A percentile compares a stretch with the other conserved stretches of the same genome.
Evolutionary conservation across 495 filamentous ascomycete genomes (phyloP).

Genomic region (Penicillium coprophilum): DNA sequence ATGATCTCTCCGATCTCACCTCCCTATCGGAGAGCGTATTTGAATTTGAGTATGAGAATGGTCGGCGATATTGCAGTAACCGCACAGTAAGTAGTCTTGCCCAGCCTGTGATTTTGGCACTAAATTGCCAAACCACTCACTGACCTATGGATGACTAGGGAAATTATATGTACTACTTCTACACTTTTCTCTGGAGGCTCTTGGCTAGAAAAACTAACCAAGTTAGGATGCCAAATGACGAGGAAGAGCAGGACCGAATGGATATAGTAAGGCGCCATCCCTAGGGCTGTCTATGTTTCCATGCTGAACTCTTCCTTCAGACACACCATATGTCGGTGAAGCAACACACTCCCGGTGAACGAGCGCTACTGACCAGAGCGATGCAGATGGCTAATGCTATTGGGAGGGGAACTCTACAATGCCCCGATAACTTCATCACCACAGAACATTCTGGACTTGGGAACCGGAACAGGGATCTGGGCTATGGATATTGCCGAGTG

Average conservation of each 20-base stretch:
- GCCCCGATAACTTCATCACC: constrained; percentile 52
- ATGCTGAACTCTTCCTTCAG: constrained; percentile 6
- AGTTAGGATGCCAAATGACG: constrained; percentile 55
- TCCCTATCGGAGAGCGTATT: constrained; percentile 28
- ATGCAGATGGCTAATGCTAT: constrained; percentile 33
- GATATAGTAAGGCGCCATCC: constrained; percentile 57
- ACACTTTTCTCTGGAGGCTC: not conserved
- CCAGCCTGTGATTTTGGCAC: not conserved
- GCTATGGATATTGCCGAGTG: constrained; percentile 58
- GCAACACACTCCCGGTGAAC: not conserved
- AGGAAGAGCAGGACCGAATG: constrained; percentile 62
- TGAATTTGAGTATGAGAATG: constrained; percentile 55
- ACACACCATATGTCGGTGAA: constrained; percentile 17
- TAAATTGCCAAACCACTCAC: constrained; percentile 48
- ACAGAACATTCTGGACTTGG: constrained; percentile 58
- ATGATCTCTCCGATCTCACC: constrained; percentile 17
- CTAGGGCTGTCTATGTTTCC: not conserved
- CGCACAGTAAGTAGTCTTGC: constrained; percentile 44
- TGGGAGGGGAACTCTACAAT: constrained; percentile 51
- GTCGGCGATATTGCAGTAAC: constrained; percentile 62
- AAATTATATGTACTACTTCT: constrained; percentile 13
- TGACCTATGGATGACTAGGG: not conserved
- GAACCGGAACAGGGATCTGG: constrained; percentile 68
- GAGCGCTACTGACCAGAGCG: constrained; percentile 9
- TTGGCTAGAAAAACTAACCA: not conserved